Percentiles rank a stretch among this genome's conserved stretches.
Evolutionary conservation across 176 grass and related monocot species (phyloP).

Genomic region (Echinochloa phyllopogon): DNA sequence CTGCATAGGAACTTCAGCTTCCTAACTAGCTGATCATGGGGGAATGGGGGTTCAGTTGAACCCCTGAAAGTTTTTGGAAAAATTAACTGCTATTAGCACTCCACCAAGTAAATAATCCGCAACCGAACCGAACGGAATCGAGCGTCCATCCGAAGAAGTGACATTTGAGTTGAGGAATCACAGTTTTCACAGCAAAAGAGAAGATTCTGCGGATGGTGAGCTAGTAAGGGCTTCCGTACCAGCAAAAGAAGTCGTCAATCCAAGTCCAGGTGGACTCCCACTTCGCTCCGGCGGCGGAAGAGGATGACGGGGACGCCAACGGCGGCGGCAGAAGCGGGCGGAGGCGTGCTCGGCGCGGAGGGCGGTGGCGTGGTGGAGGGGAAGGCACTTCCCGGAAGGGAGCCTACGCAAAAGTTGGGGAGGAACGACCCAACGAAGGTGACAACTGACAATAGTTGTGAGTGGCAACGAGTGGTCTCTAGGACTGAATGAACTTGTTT

Average conservation of each 20-base stretch:
- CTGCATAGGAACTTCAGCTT: no score
- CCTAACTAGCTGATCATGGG: background rate
- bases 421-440: no score
- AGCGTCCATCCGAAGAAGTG: background rate
- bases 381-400: no score
- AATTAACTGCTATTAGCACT: background rate
- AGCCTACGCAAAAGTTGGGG: background rate
- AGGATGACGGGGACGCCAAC: background rate
- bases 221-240: constrained; percentile 3
- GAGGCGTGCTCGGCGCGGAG: background rate
- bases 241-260: background rate
- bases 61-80: background rate
- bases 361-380: background rate
- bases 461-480: background rate
- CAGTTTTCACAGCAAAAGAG: background rate
- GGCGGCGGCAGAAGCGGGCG: background rate
- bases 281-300: background rate
- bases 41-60: background rate
- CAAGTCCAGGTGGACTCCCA: background rate
- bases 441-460: background rate
- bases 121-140: background rate
- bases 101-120: background rate
- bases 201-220: background rate
- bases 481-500: constrained; percentile 8
- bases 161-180: background rate